Conservation (phyloP, 176 grass and related monocot genomes). For the Zea mays region DNA sequence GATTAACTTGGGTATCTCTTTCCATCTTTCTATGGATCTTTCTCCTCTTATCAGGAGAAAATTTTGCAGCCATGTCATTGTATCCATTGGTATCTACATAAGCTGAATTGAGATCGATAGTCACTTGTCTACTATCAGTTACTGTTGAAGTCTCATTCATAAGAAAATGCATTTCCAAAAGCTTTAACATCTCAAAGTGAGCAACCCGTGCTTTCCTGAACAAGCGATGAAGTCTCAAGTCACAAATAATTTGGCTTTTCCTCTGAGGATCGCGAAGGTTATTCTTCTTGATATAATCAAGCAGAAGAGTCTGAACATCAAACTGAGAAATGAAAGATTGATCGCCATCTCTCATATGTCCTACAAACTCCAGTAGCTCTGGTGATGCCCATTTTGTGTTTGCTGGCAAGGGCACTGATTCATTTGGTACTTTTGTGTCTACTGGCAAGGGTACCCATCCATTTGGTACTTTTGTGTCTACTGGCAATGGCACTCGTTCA, state of each 20-base stretch:
- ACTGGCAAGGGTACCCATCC: slow-evolving; percentile 36
- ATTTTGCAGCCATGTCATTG: slow-evolving; percentile 47
- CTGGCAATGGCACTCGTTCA: slow-evolving; percentile 38
- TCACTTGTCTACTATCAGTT: slow-evolving; percentile 46
- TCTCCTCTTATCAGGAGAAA: slow-evolving; percentile 51
- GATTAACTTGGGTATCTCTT: slow-evolving; percentile 55
- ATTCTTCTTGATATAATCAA: slow-evolving; percentile 95
- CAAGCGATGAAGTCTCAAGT: slow-evolving; percentile 66
- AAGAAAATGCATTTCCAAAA: slow-evolving; percentile 88
- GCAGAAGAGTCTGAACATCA: slow-evolving; percentile 87
- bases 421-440: slow-evolving; percentile 44
- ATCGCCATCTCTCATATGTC: slow-evolving; percentile 73
- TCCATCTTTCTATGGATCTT: slow-evolving; percentile 65
- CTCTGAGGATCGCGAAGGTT: slow-evolving; percentile 81
- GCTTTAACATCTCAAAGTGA: slow-evolving; percentile 97
- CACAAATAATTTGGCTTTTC: slow-evolving; percentile 98
- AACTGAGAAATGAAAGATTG: slow-evolving; percentile 69
- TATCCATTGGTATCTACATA: slow-evolving; percentile 62
- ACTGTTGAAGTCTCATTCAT: slow-evolving; percentile 59
- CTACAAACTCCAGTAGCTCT: slow-evolving; percentile 82
- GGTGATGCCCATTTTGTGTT: slow-evolving; percentile 78
- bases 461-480: slow-evolving; percentile 46
- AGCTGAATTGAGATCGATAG: slow-evolving; percentile 48
- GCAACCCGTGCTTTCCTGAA: slow-evolving; percentile 86
- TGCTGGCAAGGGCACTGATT: slow-evolving; percentile 36